Evolutionary conservation across 2,329 filamentous ascomycete genomes (phyloP), one percentile per base, ranked within the genome.

Genomic region (Nothophoma quercina): DNA sequence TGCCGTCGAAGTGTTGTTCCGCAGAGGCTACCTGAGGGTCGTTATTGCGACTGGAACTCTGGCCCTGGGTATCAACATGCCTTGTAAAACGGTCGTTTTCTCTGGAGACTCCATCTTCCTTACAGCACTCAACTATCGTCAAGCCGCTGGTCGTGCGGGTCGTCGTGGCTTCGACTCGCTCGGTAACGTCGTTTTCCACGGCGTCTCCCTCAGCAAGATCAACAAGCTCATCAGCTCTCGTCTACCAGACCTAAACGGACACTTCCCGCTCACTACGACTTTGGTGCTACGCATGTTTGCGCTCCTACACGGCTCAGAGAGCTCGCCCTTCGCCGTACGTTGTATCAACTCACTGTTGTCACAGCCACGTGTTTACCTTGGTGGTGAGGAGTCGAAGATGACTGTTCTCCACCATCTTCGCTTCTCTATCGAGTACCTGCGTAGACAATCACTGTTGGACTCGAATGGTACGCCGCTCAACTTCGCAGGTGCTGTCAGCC

Each of bases 81-180:
- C 90, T 8, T 93, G 89, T 70, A 90, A 90, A 70, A 93, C 89
- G 1, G 88, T 92, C 0, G 84, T 91, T 1, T 93, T 93, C 69
- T 82, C 81, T 13, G 88, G 88, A 0, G 89, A 93, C 68, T 90
- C 86, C 0, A 79, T 89, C 2, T 91, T 84, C 66, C 75, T 93
- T 34, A 91, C 88, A 0, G 84, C 89, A 0, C 82, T 93, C 43
- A 91, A 90, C 68, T 93, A 88, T 70, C 84, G 88, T 7, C 90
- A 93, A 70, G 88, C 85, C 7, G 85, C 89, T 50, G 89, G 90
- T 72, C 86, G 89, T 79, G 88, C 90, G 25, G 90, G 90, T 60
- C 86, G 90, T 72, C 84, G 90, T 76, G 90, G 90, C 1, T 93
- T 93, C 57, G 90, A 93, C 67, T 76, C 91, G 18, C 81, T 93